Percentiles rank a stretch among this genome's conserved stretches.
These are phyloP conservation scores for Neofusicoccum ribis DNA, from an alignment of 2,329 filamentous ascomycete species.

Conservation along the genomic window DNA sequence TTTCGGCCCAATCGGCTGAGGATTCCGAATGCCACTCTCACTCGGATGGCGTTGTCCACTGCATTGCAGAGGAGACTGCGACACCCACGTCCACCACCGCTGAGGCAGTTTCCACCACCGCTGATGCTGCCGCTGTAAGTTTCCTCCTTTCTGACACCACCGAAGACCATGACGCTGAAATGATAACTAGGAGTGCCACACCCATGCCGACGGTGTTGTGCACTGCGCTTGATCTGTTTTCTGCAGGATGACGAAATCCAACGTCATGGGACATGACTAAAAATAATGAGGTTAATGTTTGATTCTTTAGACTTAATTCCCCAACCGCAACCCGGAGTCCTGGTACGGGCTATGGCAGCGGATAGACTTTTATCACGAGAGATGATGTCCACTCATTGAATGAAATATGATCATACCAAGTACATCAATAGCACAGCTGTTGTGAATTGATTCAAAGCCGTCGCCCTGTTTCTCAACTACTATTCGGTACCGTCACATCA, in stretches of 20 bases:
- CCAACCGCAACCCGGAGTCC: background rate
- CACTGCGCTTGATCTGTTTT: background rate
- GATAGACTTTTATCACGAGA: background rate
- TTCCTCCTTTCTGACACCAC: background rate
- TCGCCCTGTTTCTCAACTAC: too few species aligned
- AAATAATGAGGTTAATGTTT: background rate
- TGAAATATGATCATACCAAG: too few species aligned
- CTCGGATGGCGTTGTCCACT: constrained; percentile 16
- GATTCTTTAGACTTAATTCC: background rate
- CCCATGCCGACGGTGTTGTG: constrained; percentile 3
- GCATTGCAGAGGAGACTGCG: background rate
- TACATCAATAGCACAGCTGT: too few species aligned
- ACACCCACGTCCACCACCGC: background rate
- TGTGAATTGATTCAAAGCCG: too few species aligned
- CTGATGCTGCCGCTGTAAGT: background rate
- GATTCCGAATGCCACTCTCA: constrained; percentile 14
- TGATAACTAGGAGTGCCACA: background rate
- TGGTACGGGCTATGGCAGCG: background rate
- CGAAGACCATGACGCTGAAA: background rate
- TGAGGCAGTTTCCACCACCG: background rate
- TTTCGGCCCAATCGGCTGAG: background rate
- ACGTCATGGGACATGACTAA: background rate
- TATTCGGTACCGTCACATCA: too few species aligned
- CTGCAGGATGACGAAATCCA: background rate
- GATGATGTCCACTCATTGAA: background rate